phyloP scores from a whole-genome alignment of 129 eudicot genomes.

The Lactuca sativa region DNA sequence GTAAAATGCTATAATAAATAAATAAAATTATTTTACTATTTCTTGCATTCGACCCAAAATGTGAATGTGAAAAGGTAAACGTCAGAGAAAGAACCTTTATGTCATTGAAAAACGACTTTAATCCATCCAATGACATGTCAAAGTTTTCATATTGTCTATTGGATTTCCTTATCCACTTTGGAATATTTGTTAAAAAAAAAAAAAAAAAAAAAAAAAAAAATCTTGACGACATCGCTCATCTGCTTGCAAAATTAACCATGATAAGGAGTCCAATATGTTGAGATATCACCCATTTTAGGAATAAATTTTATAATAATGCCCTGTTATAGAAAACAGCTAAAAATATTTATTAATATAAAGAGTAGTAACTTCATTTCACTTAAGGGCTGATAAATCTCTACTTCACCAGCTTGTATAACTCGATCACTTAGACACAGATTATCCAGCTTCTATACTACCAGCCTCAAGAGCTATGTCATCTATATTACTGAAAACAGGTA shows the following conservation, averaged over 20 bases:
- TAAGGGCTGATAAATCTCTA: constrained; percentile 66
- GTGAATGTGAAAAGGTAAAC: neutral
- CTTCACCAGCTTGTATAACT: constrained; percentile 20
- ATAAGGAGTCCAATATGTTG: too few relatives aligned
- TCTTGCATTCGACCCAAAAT: neutral
- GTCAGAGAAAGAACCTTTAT: constrained; percentile 52
- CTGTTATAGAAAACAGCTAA: constrained; percentile 40
- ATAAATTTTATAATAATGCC: constrained; percentile 35
- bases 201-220: too few relatives aligned
- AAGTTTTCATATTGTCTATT: constrained; percentile 63
- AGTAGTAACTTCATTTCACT: constrained; percentile 64
- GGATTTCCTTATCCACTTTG: constrained; percentile 93
- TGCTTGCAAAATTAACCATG: constrained; percentile 47
- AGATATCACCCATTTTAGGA: too few relatives aligned
- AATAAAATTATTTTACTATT: too few relatives aligned
- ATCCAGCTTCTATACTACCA: constrained; percentile 72
- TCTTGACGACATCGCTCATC: constrained; percentile 88
- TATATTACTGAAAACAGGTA: constrained; percentile 62
- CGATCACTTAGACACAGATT: constrained; percentile 45
- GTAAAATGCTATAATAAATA: too few relatives aligned
- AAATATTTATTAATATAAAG: neutral
- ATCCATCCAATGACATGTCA: constrained; percentile 62
- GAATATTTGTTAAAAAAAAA: constrained; percentile 55
- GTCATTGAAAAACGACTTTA: constrained; percentile 66
- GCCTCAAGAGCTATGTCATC: constrained; percentile 93